phyloP scores from a whole-genome alignment of 2,329 filamentous ascomycete species.

The Colletotrichum coccodes region DNA sequence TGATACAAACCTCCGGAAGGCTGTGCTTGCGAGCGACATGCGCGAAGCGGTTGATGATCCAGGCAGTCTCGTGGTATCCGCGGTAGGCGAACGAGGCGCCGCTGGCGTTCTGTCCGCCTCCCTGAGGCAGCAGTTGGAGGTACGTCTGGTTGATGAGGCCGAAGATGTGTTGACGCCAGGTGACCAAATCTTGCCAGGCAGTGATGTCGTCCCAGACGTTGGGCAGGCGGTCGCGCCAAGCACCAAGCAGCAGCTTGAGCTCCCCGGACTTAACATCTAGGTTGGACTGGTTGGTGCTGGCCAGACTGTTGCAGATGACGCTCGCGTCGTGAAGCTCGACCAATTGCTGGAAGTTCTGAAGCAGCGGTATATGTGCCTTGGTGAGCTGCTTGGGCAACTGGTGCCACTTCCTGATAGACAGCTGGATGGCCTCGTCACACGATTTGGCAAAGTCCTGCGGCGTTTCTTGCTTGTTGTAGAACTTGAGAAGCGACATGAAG shows the following conservation, averaged over 20 bases:
- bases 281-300: conserved; percentile 84
- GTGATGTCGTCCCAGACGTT: conserved; percentile 99
- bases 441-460: conserved; percentile 85
- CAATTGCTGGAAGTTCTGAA: conserved; percentile 98
- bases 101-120: conserved; percentile 79
- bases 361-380: conserved; percentile 91
- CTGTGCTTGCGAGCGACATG: conserved; percentile 98
- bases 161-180: conserved; percentile 99
- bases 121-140: conserved; percentile 82
- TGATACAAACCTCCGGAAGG: conserved; percentile 96
- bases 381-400: conserved; percentile 95
- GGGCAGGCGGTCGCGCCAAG: conserved; percentile 93
- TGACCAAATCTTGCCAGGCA: conserved; percentile 99
- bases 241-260: conserved; percentile 90
- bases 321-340: conserved; percentile 98
- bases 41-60: conserved; percentile 99
- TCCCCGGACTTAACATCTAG: conserved; percentile 95
- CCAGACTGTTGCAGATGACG: conserved; percentile 92
- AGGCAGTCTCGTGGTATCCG: conserved; percentile 97
- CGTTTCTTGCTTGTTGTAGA: conserved; percentile 88
- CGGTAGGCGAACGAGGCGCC: conserved; percentile 96
- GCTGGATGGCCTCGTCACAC: conserved; percentile 96
- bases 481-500: conserved; percentile 95
- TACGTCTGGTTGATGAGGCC: conserved; percentile 96
- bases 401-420: conserved; percentile 98